These are phyloP conservation scores for Juncus inflexus DNA, from an alignment of 176 grass and related monocot genomes.

Conservation along the genomic window DNA sequence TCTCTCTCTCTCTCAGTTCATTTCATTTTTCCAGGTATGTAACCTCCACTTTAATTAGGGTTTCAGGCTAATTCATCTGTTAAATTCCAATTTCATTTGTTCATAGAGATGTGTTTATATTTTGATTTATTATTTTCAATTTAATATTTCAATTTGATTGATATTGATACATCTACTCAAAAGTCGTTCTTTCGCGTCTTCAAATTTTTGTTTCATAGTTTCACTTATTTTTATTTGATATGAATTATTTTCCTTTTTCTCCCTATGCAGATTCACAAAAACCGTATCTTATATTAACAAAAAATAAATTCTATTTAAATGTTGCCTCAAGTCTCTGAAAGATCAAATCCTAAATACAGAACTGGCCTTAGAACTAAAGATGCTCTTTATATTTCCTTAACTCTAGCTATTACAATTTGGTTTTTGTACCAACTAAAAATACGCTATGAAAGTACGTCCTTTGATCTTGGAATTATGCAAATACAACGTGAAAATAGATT, in stretches of 20 bases:
- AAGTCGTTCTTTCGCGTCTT: no score
- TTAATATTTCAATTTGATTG: no score
- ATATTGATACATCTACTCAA: no score
- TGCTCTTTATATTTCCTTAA: constrained; percentile 27
- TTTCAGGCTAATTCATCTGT: background rate
- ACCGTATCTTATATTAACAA: background rate
- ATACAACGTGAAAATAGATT: no score
- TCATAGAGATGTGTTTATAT: no score
- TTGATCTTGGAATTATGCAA: background rate
- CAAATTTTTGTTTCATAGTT: no score
- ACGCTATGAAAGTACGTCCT: constrained; percentile 15
- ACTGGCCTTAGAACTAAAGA: constrained; percentile 18
- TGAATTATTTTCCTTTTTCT: background rate
- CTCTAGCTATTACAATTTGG: constrained; percentile 22
- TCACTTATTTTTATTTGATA: background rate
- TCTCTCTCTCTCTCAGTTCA: constrained; percentile 11
- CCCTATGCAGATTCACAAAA: background rate
- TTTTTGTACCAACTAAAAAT: constrained; percentile 31
- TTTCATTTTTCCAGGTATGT: constrained; percentile 15
- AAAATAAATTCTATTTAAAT: constrained; percentile 8
- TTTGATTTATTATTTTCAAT: no score
- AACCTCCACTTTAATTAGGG: constrained; percentile 2
- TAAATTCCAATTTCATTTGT: no score
- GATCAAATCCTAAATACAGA: constrained; percentile 1
- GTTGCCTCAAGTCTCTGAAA: constrained; percentile 16